Base-by-base conservation (phyloP, 352 stramenopile genomes). In the Globisporangium middletonii region DNA sequence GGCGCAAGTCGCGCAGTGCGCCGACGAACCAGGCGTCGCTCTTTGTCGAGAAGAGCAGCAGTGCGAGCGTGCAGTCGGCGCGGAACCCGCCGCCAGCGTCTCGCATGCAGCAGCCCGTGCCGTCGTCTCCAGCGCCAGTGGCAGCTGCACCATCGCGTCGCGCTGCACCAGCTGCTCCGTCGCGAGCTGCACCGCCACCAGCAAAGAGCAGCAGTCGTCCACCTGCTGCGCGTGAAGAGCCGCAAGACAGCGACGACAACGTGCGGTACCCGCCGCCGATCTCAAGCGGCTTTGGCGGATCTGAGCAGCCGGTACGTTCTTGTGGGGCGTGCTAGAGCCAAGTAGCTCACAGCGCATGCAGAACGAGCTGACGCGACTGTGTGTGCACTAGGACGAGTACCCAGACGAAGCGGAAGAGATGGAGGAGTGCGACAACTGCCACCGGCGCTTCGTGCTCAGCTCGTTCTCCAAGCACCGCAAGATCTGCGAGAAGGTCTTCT, bases 401-500 rank as follows among this genome's bases (percentile, higher is more conserved):
- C 63, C 60, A 0, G 69, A 83, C 33, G 73, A 69, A 18, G 30
- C 56, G 3, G 77, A 84, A 53, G 65, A 81, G 48, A 88, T 87
- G 71, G 69, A 79, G 27, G 70, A 92, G 48, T 97, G 88, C 54
- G 62, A 65, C 30, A 89, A 83, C 50, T 97, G 89, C 67, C 83
- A 82, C 27, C 71, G 89, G 6, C 87, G 83, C 47, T 97, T 97
- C 63, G 94, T 89, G 58, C 45, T 77, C 28, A 66, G 58, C 11
- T 83, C 83, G 26, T 77, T 94, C 44, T 53, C 62, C 23, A 96
- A 96, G 59, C 89, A 97, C 62, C 63, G 76, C 27, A 88, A 85
- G 49, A 78, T 96, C 26, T 97, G 88, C 57, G 75, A 82, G 8
- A 97, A 96, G 55, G 88, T 96, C 28, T 96, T 96, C 50, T 72